phyloP scores from a whole-genome alignment of 805 yeast species.

The Saccharomycopsis capsularis region DNA sequence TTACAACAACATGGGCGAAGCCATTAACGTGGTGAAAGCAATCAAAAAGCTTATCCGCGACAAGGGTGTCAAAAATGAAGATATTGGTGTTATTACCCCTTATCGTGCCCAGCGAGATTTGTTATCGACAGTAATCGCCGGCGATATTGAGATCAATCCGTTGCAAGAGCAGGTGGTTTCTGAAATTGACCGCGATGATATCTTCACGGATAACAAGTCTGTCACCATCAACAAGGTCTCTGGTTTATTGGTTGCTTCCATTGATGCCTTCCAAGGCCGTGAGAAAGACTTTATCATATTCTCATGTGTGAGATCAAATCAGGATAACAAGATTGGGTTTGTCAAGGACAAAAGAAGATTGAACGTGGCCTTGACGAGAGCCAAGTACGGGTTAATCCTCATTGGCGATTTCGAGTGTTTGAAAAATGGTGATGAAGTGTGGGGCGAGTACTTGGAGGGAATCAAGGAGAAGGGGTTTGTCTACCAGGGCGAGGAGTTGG shows the following conservation, averaged over 20 bases:
- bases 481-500: constrained; percentile 9
- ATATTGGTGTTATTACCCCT: constrained; percentile 68
- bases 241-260: constrained; percentile 46
- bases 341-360: constrained; percentile 54
- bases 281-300: constrained; percentile 64
- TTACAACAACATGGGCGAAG: constrained; percentile 50
- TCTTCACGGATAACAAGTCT: constrained; percentile 38
- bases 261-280: constrained; percentile 74
- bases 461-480: constrained; percentile 14
- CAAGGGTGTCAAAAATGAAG: constrained; percentile 40
- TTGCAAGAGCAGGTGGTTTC: constrained; percentile 37
- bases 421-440: constrained; percentile 37
- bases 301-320: constrained; percentile 69
- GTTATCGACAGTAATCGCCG: constrained; percentile 42
- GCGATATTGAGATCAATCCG: constrained; percentile 53
- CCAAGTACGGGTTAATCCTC: constrained; percentile 53
- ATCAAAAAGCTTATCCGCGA: constrained; percentile 47
- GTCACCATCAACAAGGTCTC: constrained; percentile 42
- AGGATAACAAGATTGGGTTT: constrained; percentile 69
- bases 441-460: constrained; percentile 41
- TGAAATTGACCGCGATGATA: constrained; percentile 58
- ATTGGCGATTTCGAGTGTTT: constrained; percentile 55
- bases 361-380: constrained; percentile 70
- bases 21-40: constrained; percentile 38
- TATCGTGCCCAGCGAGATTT: constrained; percentile 68